Evolutionary conservation across 1,139 yeast species (phyloP).

Genomic region (Trichomonascaceae sp.): DNA sequence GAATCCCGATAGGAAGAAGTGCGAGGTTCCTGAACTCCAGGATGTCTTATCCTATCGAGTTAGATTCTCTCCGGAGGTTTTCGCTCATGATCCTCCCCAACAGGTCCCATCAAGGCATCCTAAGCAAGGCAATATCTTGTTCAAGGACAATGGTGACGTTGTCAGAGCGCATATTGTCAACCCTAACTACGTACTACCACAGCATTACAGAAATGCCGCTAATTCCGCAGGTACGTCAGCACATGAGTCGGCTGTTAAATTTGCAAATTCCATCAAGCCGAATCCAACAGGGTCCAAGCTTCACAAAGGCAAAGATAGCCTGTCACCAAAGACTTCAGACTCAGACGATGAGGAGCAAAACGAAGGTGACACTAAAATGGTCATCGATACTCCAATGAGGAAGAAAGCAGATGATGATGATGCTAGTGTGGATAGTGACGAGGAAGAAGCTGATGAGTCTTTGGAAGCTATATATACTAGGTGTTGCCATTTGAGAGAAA

Average conservation of each 20-base stretch:
- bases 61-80: conserved; percentile 63
- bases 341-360: conserved; percentile 26
- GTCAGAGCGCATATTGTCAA: conserved; percentile 17
- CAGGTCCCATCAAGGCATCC: conserved; percentile 90
- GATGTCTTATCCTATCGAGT: conserved; percentile 38
- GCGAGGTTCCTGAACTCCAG: conserved; percentile 40
- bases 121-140: conserved; percentile 67
- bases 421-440: conserved; percentile 13
- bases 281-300: neutral
- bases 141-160: conserved; percentile 35
- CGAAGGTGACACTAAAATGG: conserved; percentile 22
- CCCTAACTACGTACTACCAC: conserved; percentile 19
- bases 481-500: conserved; percentile 89
- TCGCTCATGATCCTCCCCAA: conserved; percentile 82
- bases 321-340: conserved; percentile 12
- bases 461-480: conserved; percentile 57
- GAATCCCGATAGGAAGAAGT: conserved; percentile 37
- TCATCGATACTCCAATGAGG: conserved; percentile 25
- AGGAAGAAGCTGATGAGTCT: conserved; percentile 18
- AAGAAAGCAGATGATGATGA: conserved; percentile 16
- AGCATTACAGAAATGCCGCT: conserved; percentile 26
- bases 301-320: conserved; percentile 3
- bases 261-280: conserved; percentile 23
- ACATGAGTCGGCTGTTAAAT: conserved; percentile 29
- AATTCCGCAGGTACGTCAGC: conserved; percentile 28